Base-by-base conservation (phyloP, 805 yeast genomes). In the Soucietia sequanensis region DNA sequence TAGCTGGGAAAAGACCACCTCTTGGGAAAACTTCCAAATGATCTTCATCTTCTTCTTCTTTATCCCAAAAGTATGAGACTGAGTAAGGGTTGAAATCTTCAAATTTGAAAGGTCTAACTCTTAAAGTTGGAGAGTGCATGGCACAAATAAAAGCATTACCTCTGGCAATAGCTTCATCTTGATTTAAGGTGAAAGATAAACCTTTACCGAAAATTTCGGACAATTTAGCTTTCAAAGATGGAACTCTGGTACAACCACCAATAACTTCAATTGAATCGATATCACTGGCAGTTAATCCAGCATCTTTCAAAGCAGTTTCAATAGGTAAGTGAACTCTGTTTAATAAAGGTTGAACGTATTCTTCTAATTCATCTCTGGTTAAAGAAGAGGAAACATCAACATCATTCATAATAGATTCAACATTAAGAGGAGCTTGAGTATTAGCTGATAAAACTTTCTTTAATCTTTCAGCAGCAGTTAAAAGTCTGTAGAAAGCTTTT, bases 141-240 rank as follows among this genome's bases (percentile, higher is more conserved):
- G 99, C 99, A 68, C 99, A 93, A 58, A 93, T 85, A 70, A 93
- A 93, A 31, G 99, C 96, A 55, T 96, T 95, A 75, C 99, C 99
- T 68, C 91, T 87, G 38, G 99, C 98, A 62, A 91, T 84, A 45
- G 99, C 96, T 77, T 93, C 99, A 62, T 93, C 99, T 73, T 90
- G 97, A 78, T 93, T 93, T 70, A 95, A 80, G 52, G 98, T 95
- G 75, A 85, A 84, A 26, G 96, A 86, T 60, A 93, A 75, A 54
- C 72, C 82, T 72, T 85, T 85, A 63, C 86, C 86, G 62, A 93
- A 88, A 47, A 85, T 74, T 59, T 82, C 85, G 51, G 84, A 51
- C 52, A 93, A 76, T 58, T 78, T 83, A 51, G 81, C 77, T 78
- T 93, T 93, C 62, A 93, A 74, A 37, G 85, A 70, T 62, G 99